Evolutionary conservation across 164 flowering plant species (phyloP), one percentile per base, ranked within the genome.

Genomic region (Protea cynaroides): DNA sequence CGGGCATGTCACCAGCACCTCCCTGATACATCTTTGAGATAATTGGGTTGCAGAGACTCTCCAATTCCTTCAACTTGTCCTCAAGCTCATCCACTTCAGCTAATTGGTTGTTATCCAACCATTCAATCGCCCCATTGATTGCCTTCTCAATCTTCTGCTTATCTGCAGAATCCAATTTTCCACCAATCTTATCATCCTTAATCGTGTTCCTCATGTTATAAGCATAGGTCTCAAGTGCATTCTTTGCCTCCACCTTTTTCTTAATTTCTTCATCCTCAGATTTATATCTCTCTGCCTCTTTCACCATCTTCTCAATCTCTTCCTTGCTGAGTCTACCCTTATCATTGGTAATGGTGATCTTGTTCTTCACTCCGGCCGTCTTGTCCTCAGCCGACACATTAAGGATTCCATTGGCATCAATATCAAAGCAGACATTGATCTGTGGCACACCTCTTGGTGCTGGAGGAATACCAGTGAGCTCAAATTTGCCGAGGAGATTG

Each of bases 21-120:
- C 37, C 25, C 12, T 50, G 36, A 43, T 19, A 13, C 52, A 49
- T 49, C n/a, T 49, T 49, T 49, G 52, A n/a, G 2, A 49, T 49
- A 18, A 49, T 49, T 4, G 52, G 52, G n/a, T 49, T 49, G 17
- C 52, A 49, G 34, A 29, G 34, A 29, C 34, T 5, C 34, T 78
- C 81, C 56, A 78, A 46, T 56, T 78, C 81, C 68, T 72, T 75
- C 72, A 66, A 37, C 73, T 78, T 78, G 40, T 74, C 75, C 55
- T 77, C 78, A 10, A 77, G 24, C 40, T 74, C 80, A 9, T 74
- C 80, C 40, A 61, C 71, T 29, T 65, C 65, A 13, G 66, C 71
- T 46, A 62, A 24, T 47, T 56, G 62, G 19, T 69, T 69, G 56
- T 7, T 18, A 12, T 72, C 72, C 60, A 73, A 25, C 72, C 76